Evolutionary conservation across 179 eudicot species (phyloP).

Genomic region (Amaranthus tricolor): DNA sequence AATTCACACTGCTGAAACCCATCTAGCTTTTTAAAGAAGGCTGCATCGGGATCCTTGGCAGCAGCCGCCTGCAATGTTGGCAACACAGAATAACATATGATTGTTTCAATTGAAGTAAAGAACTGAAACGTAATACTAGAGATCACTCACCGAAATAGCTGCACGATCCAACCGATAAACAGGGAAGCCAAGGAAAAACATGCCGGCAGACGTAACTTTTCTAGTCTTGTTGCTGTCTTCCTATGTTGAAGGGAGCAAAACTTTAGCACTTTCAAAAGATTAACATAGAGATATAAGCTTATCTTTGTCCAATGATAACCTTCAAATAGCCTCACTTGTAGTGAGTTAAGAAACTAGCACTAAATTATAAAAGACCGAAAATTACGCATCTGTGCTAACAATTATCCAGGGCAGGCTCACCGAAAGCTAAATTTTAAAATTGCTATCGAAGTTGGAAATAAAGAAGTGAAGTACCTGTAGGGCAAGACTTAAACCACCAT

Average conservation of each 20-base stretch:
- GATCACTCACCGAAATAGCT: slow-evolving; percentile 51
- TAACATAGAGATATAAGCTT: too few species aligned
- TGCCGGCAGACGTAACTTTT: slow-evolving; percentile 86
- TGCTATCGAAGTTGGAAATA: neutral
- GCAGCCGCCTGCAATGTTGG: slow-evolving; percentile 52
- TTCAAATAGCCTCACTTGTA: too few species aligned
- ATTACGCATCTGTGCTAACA: neutral
- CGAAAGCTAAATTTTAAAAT: neutral
- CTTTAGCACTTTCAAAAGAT: too few species aligned
- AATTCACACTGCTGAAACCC: slow-evolving; percentile 95
- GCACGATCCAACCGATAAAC: slow-evolving; percentile 74
- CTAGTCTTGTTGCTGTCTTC: slow-evolving; percentile 88
- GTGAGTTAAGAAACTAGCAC: neutral
- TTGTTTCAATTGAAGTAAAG: neutral
- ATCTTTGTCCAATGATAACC: too few species aligned
- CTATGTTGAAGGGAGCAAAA: slow-evolving; percentile 27
- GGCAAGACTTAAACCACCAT: slow-evolving; percentile 81
- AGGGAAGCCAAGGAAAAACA: slow-evolving; percentile 98
- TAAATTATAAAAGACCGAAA: neutral
- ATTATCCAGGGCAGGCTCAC: slow-evolving; percentile 8
- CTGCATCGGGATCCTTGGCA: slow-evolving; percentile 85
- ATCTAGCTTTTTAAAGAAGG: slow-evolving; percentile 86
- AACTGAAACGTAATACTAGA: neutral
- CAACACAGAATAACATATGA: neutral
- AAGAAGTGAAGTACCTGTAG: slow-evolving; percentile 48